Evolutionary conservation across 2,329 filamentous ascomycete species (phyloP), one percentile per base, ranked within the genome.

Genomic region (Cladosporium sp.): DNA sequence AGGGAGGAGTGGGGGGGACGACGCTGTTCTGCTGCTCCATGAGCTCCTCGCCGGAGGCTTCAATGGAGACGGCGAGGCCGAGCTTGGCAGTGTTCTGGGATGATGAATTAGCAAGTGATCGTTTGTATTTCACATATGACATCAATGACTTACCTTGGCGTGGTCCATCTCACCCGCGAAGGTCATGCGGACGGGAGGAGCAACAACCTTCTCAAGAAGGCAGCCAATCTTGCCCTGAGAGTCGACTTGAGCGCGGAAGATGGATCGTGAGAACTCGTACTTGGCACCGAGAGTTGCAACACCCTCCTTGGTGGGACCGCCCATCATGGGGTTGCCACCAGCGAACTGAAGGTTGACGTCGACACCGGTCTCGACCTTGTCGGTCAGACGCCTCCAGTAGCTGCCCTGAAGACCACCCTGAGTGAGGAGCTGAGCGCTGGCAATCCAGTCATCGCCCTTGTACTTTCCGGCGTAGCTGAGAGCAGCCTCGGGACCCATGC

Each of bases 81-180:
- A 97, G 84, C 82, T 97, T 97, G 66, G 93, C 90, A 78, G 89
- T 84, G 86, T 94, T 91, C 94, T 99, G 47, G 10, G 10, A 25
- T 12, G 1, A 36, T 19, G 42, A 56, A 24, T 59, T 45, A 32
- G 53, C n/a, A 45, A 5, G 4, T 13, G 28, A 3, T 39, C 35
- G 22, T 47, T 36, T 32, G 32, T 45, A 6, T 19, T 22, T 22
- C 3, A 5, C 12, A 5, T 19, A 24, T 24, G 2, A n/a, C n/a
- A 4, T 47, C 2, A n/a, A 37, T 8, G 13, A 81, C 90, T 74
- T 83, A 97, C 94, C 80, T 92, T 92, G 68, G 87, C 85, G 78
- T 99, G 93, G 77, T 99, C 94, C 70, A 99, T 90, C 73, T 97
- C 94, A 65, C 92, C 93, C 56, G 92, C 91, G 77, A 99, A 96